Evolutionary conservation across 108 stramenopile genomes (phyloP), one percentile per base, ranked within the genome.

Genomic region (Hondaea fermentalgiana): DNA sequence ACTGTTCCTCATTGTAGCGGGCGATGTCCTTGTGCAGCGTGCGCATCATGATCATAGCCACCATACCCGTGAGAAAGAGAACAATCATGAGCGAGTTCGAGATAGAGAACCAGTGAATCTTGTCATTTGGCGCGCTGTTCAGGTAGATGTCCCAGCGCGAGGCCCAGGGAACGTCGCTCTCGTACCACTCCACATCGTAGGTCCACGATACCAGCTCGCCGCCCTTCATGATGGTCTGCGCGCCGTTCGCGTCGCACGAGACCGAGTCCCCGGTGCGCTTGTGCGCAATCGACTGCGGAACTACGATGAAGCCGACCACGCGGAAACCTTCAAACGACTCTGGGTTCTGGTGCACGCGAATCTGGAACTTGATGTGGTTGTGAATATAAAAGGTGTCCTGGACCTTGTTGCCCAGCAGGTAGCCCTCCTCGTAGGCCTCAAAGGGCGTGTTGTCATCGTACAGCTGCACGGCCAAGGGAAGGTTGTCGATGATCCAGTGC

Each of bases 121-220:
- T 97, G 92, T 97, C 98, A 90, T 98, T 96, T 43, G 96, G 95
- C 25, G 92, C 89, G 57, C 96, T 97, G 72, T 95, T 95, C 55
- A 99, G 90, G 94, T 99, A 99, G 35, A 99, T 94, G 92, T 99
- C 99, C 99, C 99, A 99, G 69, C 99, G 97, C 89, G 97, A 96
- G 25, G 98, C 94, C 98, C 99, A 99, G 12, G 94, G 93, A 89
- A 96, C 94, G 44, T 93, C 92, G 87, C 91, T 93, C 69, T 94
- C 60, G 60, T 94, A 91, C 98, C 98, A 99, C 6, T 93, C 60
- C n/a, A 99, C 97, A 91, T 98, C 98, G 87, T 98, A 98, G 72
- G 96, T 95, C 93, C 95, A 98, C 25, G 76, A 83, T 35, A 97
- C 53, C n/a, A 98, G 94, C 47, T 91, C 91, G 57, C 88, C 90